Percentiles rank a stretch among this genome's conserved stretches.
These are phyloP conservation scores for Calocera viscosa DNA, from an alignment of 768 basidiomycete genomes.

Conservation along the genomic window DNA sequence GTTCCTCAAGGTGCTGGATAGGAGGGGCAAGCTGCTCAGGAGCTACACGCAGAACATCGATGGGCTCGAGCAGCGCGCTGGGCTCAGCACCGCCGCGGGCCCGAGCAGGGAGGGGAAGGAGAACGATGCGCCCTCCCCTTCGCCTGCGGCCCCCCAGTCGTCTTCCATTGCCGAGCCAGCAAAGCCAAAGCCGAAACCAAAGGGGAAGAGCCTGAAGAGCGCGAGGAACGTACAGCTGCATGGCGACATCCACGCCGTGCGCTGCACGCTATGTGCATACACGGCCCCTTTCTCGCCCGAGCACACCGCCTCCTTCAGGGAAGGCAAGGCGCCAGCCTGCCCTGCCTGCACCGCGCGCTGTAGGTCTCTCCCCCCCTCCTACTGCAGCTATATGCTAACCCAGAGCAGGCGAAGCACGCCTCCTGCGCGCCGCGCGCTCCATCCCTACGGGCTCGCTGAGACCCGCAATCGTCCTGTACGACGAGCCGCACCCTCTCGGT, in stretches of 20 bases:
- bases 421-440: conserved; percentile 70
- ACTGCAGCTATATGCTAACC: not conserved
- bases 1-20: conserved; percentile 74
- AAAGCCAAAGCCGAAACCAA: conserved; percentile 33
- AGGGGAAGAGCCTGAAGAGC: conserved; percentile 56
- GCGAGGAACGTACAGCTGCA: conserved; percentile 88
- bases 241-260: conserved; percentile 83
- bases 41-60: conserved; percentile 98
- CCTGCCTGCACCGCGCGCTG: conserved; percentile 73
- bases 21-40: conserved; percentile 71
- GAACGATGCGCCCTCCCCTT: conserved; percentile 10
- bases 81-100: conserved; percentile 35
- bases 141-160: conserved; percentile 10
- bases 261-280: conserved; percentile 74
- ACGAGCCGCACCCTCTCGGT: conserved; percentile 82
- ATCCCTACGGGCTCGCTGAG: conserved; percentile 74
- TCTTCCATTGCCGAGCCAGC: conserved; percentile 2
- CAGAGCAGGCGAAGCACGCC: conserved; percentile 51
- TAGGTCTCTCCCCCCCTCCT: conserved; percentile 34
- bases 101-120: not conserved
- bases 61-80: conserved; percentile 73
- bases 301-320: conserved; percentile 49
- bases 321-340: conserved; percentile 69
- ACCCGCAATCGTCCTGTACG: conserved; percentile 89
- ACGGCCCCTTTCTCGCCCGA: conserved; percentile 57